Base-by-base conservation (phyloP, 1,284 basidiomycete genomes). In the Malassezia furfur region DNA sequence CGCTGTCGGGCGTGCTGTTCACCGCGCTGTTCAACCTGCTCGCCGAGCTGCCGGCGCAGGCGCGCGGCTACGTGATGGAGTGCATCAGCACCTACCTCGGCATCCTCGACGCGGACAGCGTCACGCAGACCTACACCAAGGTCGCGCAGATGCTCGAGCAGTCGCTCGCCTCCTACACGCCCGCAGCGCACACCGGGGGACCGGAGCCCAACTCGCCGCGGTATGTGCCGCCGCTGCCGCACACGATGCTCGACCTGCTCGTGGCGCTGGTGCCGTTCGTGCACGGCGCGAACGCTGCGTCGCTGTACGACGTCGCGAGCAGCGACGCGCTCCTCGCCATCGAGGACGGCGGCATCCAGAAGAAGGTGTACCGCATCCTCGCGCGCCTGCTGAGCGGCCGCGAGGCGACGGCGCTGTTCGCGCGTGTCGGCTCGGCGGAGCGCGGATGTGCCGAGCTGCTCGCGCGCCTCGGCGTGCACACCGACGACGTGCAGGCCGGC, bases 11-110 rank as follows among this genome's bases (percentile, higher is more conserved):
- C 70, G 93, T 88, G 69, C 91, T 94, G 84, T 82, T 96, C 25
- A 85, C 89, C 0, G 88, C 96, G 4, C 80, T 96, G 41, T 93
- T 96, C 79, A 96, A 99, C 72, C 85, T 99, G n/a, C 96, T 96
- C 75, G 82, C 86, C 59, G 90, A 83, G 66, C 82, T 87, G 21
- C 82, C 82, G 3, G 80, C 83, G 43, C 88, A 93, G 61, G 82
- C 81, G 43, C 82, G 89, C 45, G 84, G 84, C 3, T 81, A 84
- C 76, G 83, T 96, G n/a, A 87, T 89, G 36, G 89, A 93, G 52
- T 87, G 88, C 34, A 87, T 96, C 65, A 82, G 80, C 19, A 80
- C 81, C n/a, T 98, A 91, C 87, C 80, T 87, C 22, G 81, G 82
- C 8, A 86, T 96, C 61, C 84, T 91, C 49, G 63, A 60, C 37